Base-by-base conservation (phyloP, 495 filamentous ascomycete genomes). In the Pseudotulostoma volvatum region DNA sequence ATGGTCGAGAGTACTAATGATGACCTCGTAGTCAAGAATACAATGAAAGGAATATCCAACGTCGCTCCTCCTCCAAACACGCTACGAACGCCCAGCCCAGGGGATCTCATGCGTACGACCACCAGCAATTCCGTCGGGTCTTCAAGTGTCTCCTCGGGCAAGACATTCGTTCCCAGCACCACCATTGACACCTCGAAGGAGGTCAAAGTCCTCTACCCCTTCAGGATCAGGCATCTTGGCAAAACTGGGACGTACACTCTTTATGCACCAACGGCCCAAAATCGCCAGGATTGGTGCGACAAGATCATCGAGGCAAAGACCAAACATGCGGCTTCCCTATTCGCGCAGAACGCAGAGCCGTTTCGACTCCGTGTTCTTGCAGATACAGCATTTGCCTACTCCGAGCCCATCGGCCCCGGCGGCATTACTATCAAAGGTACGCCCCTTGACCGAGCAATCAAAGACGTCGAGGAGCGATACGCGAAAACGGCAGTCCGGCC, bases 171-270 rank as follows among this genome's bases (percentile, higher is more conserved):
- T 8, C 58, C 69, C 2, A 62, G 66, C 19, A 76, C 76, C 3
- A 52, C 53, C 9, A 49, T 72, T 7, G 74, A 78, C 9, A 62
- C 36, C 32, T 52, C 61, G 3, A 75, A 70, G 38, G 79, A 87
- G 46, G 83, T 87, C 42, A 85, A 76, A 54, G 76, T 92, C 30
- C 67, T 96, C 44, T 96, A 82, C 52, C 90, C 92, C 3, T 96
- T 99, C 72, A 78, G 77, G 43, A 77, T 99, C 54, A 94, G 93
- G 55, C 92, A 99, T 60, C 71, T 99, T n/a, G 90, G 90, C 5
- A 78, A 85, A 38, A 57, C 60, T 7, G 81, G 86, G 40, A 71
- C 68, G 2, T 96, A 93, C 54, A 92, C 79, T 2, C 69, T 99
- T 2, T 96, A 90, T 46, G 85, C 88, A 1, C 70, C 76, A 18